Conservation (phyloP, 768 basidiomycete genomes). For the Lactifluus piperatus region DNA sequence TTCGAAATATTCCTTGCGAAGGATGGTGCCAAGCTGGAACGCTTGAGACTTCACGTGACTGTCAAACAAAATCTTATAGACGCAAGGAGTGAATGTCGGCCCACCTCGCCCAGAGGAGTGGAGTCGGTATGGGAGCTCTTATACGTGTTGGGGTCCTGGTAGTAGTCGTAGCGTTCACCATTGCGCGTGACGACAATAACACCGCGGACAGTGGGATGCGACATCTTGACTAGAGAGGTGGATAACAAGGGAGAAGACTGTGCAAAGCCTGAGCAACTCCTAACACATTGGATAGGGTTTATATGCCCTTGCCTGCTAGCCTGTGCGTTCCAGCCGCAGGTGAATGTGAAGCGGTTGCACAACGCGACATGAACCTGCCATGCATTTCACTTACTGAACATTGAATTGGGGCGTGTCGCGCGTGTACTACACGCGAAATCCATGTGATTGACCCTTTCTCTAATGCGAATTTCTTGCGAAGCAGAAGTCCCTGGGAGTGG, state of each 20-base stretch:
- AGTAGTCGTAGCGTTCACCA: constrained; percentile 61
- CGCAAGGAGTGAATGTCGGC: constrained; percentile 16
- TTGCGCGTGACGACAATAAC: constrained; percentile 73
- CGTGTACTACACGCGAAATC: constrained; percentile 16
- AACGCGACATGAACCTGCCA: constrained; percentile 7
- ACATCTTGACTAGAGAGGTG: constrained; percentile 23
- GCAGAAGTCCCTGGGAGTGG: background rate
- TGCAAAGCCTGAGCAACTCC: constrained; percentile 14
- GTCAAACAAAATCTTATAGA: background rate
- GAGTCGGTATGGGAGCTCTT: constrained; percentile 53
- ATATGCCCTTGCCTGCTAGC: constrained; percentile 5
- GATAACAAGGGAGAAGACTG: constrained; percentile 15
- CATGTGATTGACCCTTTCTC: constrained; percentile 10
- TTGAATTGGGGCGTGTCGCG: constrained; percentile 11
- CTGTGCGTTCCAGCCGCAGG: constrained; percentile 6
- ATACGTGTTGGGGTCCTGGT: constrained; percentile 67
- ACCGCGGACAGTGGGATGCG: constrained; percentile 54
- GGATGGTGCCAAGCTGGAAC: constrained; percentile 48
- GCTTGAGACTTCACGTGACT: constrained; percentile 46
- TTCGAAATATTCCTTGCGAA: constrained; percentile 61
- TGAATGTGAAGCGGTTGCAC: constrained; percentile 2
- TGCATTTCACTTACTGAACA: constrained; percentile 16
- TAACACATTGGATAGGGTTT: constrained; percentile 3
- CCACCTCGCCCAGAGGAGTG: constrained; percentile 67
- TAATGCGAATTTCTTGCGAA: background rate